Base-by-base conservation (phyloP, 805 yeast species). In the Lipomyces spencermartinsiae region DNA sequence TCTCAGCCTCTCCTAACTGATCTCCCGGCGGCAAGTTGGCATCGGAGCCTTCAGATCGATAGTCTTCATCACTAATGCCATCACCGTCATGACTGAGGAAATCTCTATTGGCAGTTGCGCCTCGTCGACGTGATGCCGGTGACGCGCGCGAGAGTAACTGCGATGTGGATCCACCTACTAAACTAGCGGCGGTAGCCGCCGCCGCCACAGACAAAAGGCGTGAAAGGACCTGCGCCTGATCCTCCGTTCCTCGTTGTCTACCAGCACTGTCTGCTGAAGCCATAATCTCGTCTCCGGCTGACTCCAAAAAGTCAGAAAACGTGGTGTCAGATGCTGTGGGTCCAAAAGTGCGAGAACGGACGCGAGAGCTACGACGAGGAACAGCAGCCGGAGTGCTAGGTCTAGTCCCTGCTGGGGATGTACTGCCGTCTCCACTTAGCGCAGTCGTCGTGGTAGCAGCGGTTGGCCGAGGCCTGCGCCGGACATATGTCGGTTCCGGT, bases 151-250 rank as follows among this genome's bases (percentile, higher is more conserved):
- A 56, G 2, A 76, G 54, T 1, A 76, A 58, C 9, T 79, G 64
- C 55, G 65, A 46, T 16, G 61, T 65, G 10, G 72, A 33, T 19
- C 66, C 62, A 22, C 80, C 84, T 58, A 82, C 77, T 19, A 83
- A 68, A 5, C 83, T 78, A 1, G 75, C 72, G 1, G 83, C 82
- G 0, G 86, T 82, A 1, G 84, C 82, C 0, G 80, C 77, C 0
- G 86, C 84, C 0, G 85, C 85, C 25, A 82, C 73, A 22, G 83
- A 83, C 37, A 83, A 70, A 22, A 83, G 72, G 46, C 84, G 74
- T 1, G 85, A 80, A 5, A 83, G 75, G 78, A 82, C 80, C 16
- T 80, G 78, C 1, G 83, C 78, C 65, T 83, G 86, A 59, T 74
- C 75, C 59, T 78, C 79, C 14, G 68, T 76, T 25, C 68, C 63